Conservation (phyloP, 2,329 filamentous ascomycete genomes). For the Fusarium sterilihyphosum region DNA sequence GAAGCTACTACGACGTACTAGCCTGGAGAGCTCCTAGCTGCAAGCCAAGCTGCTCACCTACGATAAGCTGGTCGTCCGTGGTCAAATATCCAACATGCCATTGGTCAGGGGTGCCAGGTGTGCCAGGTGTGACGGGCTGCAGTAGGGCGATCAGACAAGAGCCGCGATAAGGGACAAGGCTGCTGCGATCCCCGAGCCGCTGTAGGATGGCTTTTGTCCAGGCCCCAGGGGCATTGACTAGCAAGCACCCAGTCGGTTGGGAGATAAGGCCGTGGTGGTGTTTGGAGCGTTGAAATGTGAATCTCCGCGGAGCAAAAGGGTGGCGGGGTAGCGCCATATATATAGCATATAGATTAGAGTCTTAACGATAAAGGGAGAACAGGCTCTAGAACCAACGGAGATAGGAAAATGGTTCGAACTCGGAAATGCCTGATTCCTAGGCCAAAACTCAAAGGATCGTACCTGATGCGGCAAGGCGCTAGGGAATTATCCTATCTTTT, state of each 20-base stretch:
- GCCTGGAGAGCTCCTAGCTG: conserved; percentile 32
- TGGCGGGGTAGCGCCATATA: conserved; percentile 34
- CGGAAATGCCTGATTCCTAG: not conserved
- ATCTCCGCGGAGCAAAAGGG: conserved; percentile 40
- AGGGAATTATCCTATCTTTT: conserved; percentile 23
- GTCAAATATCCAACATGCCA: conserved; percentile 33
- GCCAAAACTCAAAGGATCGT: not conserved
- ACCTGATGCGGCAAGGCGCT: conserved; percentile 5
- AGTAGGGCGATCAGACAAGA: conserved; percentile 27
- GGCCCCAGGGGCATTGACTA: conserved; percentile 8
- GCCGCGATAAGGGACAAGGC: conserved; percentile 32
- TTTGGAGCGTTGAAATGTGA: conserved; percentile 31
- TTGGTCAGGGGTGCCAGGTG: conserved; percentile 28
- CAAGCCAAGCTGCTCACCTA: conserved; percentile 37
- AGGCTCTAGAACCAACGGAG: conserved; percentile 8
- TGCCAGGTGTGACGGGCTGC: conserved; percentile 15
- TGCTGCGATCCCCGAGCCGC: conserved; percentile 20
- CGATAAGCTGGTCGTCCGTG: conserved; percentile 36
- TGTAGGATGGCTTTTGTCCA: conserved; percentile 10
- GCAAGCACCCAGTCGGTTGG: conserved; percentile 22
- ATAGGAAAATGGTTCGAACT: conserved; percentile 23
- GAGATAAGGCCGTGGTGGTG: conserved; percentile 39
- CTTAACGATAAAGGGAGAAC: conserved; percentile 20
- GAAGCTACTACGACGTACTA: conserved; percentile 18
- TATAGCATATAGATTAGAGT: conserved; percentile 24